Evolutionary conservation across 1,284 basidiomycete genomes (phyloP).

Genomic region (Ustilago sp.): DNA sequence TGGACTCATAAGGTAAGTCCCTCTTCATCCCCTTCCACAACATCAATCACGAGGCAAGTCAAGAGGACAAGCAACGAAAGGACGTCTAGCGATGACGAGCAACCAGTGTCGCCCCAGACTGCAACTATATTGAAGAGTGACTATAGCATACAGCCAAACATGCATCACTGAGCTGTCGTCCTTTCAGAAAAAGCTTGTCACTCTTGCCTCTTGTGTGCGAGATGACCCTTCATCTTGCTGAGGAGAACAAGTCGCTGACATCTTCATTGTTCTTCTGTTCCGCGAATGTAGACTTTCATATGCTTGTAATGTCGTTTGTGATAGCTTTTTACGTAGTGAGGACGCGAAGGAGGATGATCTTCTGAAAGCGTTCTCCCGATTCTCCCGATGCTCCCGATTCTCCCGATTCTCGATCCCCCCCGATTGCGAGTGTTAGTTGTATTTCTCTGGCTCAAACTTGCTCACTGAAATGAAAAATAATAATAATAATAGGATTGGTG

Average conservation of each 20-base stretch:
- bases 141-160: slow-evolving; percentile 58
- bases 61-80: slow-evolving; percentile 6
- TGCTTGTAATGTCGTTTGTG: neutral
- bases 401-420: neutral
- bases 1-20: slow-evolving; percentile 17
- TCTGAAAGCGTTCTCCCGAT: neutral
- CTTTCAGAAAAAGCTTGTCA: slow-evolving; percentile 5
- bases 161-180: slow-evolving; percentile 58
- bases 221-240: neutral
- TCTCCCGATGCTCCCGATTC: neutral
- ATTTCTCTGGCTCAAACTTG: neutral
- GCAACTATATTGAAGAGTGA: slow-evolving; percentile 58
- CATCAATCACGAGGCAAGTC: slow-evolving; percentile 4
- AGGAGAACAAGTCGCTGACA: slow-evolving; percentile 7
- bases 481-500: neutral
- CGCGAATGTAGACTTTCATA: neutral
- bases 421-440: neutral
- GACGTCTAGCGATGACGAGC: slow-evolving; percentile 51
- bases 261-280: neutral
- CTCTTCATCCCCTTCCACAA: neutral
- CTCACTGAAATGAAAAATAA: neutral
- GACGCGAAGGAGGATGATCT: neutral
- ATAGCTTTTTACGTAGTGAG: neutral
- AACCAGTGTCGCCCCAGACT: slow-evolving; percentile 60
- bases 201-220: neutral